Base-by-base conservation (phyloP, 805 yeast genomes). In the Teunomyces kruisii region DNA sequence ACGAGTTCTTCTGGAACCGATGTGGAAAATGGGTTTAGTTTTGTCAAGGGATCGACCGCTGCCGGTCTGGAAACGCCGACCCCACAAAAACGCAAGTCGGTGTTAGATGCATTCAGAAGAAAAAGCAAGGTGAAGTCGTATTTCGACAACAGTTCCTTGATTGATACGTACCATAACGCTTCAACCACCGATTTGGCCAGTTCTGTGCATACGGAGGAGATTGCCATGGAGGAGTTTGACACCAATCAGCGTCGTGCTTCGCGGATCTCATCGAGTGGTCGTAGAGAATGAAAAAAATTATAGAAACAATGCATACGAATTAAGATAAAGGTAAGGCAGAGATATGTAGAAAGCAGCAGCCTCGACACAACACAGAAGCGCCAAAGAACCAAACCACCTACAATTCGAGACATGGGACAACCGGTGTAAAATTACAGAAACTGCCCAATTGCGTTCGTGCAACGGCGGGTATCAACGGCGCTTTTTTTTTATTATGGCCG, bases 141-240 rank as follows among this genome's bases (percentile, higher is more conserved):
- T 45, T 55, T 51, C 45, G 69, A 66, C 46, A 57, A 57, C 46
- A 51, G 52, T 31, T 64, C 72, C n/a, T 57, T 69, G 24, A 61
- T 69, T 9, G 70, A 68, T 37, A 53, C 55, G 2, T 59, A 66
- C 47, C 56, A 62, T n/a, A 40, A 57, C 3, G 61, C 54, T 31
- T 57, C 48, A 29, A 60, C 63, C n/a, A 66, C 57, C 6, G 74
- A 74, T 9, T 52, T 63, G 14, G 67, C 62, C 38, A 63, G 64
- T 6, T 50, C 54, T 2, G 54, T 72, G 7, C 65, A 62, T n/a
- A 74, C 80, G 0, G 83, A 78, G 51, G 82, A 77, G 48, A 78
- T 78, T 44, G 75, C 76, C 26, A 58, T 78, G 74, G 74, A 75
- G 24, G 71, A 70, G 6, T 60, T 72, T 40, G 53, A 51, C 19